Evolutionary conservation across 2,329 filamentous ascomycete species (phyloP).

Genomic region (Paecilomyces sp.): DNA sequence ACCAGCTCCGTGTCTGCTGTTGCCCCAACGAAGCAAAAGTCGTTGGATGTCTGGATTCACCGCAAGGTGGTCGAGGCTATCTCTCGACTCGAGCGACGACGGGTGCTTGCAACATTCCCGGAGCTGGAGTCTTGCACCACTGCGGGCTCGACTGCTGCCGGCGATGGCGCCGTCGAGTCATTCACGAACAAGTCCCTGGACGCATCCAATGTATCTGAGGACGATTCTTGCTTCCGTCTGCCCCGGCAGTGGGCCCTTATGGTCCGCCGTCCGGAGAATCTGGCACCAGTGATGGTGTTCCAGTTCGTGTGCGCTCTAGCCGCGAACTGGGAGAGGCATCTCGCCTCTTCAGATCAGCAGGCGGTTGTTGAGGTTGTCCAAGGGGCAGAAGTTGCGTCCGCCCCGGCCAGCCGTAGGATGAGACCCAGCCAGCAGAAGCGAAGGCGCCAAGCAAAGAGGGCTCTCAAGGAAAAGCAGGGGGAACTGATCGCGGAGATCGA

Average conservation of each 20-base stretch:
- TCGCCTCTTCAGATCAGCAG: slow-evolving; percentile 4
- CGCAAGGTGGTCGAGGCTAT: slow-evolving; percentile 9
- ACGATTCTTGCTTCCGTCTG: slow-evolving; percentile 4
- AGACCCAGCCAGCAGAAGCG: slow-evolving; percentile 11
- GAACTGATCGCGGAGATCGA: slow-evolving; percentile 4
- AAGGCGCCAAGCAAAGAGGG: slow-evolving; percentile 2
- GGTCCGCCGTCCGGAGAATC: slow-evolving; percentile 11
- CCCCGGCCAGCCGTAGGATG: neutral
- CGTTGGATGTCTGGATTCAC: slow-evolving; percentile 4
- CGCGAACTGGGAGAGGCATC: slow-evolving; percentile 6
- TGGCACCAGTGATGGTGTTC: slow-evolving; percentile 9
- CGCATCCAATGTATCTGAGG: slow-evolving; percentile 10
- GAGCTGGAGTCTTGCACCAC: slow-evolving; percentile 5
- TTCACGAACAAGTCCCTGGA: slow-evolving; percentile 10
- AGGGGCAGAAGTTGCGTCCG: slow-evolving; percentile 5
- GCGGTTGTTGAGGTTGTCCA: slow-evolving; percentile 2
- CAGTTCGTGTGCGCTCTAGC: slow-evolving; percentile 6
- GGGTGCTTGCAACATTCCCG: neutral
- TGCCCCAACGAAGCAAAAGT: slow-evolving; percentile 4
- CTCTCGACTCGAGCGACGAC: slow-evolving; percentile 5
- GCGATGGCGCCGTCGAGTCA: slow-evolving; percentile 6
- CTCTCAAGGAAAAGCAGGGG: slow-evolving; percentile 4
- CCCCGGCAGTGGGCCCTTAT: slow-evolving; percentile 12
- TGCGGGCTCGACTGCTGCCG: slow-evolving; percentile 3
- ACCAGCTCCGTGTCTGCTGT: slow-evolving; percentile 1